Conservation (phyloP, 306 rosid species). For the Inga laurina region DNA sequence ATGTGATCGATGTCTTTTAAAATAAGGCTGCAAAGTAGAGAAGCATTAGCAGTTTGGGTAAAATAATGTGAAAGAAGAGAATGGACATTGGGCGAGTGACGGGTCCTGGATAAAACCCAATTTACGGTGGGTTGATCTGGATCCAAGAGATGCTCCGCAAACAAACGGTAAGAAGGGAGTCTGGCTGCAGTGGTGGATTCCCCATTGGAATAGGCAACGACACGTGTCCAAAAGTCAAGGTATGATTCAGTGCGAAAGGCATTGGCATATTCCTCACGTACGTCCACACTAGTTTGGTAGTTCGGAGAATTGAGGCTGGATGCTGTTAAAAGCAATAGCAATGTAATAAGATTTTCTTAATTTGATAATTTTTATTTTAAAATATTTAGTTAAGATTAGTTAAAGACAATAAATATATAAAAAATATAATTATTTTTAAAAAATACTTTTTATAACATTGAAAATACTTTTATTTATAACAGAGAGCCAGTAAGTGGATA, state of each 20-base stretch:
- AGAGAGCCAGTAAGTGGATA: too few species aligned
- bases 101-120: conserved; percentile 41
- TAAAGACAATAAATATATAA: too few species aligned
- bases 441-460: too few species aligned
- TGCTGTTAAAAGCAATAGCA: conserved; percentile 12
- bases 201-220: conserved; percentile 36
- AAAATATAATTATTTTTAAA: too few species aligned
- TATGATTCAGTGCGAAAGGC: conserved; percentile 87
- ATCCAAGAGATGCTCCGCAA: conserved; percentile 68
- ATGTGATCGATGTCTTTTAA: conserved; percentile 55
- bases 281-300: conserved; percentile 38
- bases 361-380: background rate
- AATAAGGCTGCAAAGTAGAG: conserved; percentile 54
- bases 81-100: conserved; percentile 19
- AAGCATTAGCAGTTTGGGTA: conserved; percentile 64
- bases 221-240: conserved; percentile 77
- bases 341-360: background rate
- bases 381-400: too few species aligned
- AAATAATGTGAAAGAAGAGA: conserved; percentile 60
- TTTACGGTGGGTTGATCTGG: conserved; percentile 56
- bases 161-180: conserved; percentile 77
- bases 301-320: conserved; percentile 13
- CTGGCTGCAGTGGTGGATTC: conserved; percentile 60
- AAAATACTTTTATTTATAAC: too few species aligned
- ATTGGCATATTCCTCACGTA: conserved; percentile 73